Evolutionary conservation across 495 filamentous ascomycete species (phyloP), one percentile per base, ranked within the genome.

Genomic region (Collariella sp.): DNA sequence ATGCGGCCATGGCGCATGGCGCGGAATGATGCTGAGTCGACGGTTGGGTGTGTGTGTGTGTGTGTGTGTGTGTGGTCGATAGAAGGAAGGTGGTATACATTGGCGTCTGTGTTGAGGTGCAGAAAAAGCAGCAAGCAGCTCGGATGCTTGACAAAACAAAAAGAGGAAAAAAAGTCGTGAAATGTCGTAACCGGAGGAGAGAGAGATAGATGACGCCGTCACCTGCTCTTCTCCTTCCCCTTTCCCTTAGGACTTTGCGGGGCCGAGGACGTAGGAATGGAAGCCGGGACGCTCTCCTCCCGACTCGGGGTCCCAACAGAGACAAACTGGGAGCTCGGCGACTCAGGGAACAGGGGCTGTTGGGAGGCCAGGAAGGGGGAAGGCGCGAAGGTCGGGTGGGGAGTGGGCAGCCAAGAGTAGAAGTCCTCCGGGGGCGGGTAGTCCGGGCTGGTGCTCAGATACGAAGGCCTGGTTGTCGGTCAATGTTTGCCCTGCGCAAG

Each of bases 11-110:
- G n/a, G 56, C 41, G 41, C n/a, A 63, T 67, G 60, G 58, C 44
- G 57, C 50, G 57, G 60, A 52, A 51, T 69, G 70, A 58, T 64
- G 63, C 63, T 42, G 29, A 42, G 40, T 26, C 40, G 35, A 26
- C 31, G 52, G n/a, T 41, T 59, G 53, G n/a, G n/a, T n/a, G n/a
- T n/a, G n/a, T n/a, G n/a, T n/a, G n/a, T n/a, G n/a, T n/a, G n/a
- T n/a, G n/a, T n/a, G n/a, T 60, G 50, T 67, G 39, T 62, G 54
- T 62, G 62, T 66, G 63, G 62, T 71, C 64, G 67, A 66, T 59
- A 34, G 56, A 75, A 75, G 72, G 72, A 75, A 60, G 58, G 72
- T 66, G 47, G 62, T 70, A 59, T 72, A 67, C 72, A 72, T 67
- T 71, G 65, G 75, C 75, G 75, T 74, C 72, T 76, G 74, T 70